phyloP scores from a whole-genome alignment of 306 rosid species.

The Datisca glomerata region DNA sequence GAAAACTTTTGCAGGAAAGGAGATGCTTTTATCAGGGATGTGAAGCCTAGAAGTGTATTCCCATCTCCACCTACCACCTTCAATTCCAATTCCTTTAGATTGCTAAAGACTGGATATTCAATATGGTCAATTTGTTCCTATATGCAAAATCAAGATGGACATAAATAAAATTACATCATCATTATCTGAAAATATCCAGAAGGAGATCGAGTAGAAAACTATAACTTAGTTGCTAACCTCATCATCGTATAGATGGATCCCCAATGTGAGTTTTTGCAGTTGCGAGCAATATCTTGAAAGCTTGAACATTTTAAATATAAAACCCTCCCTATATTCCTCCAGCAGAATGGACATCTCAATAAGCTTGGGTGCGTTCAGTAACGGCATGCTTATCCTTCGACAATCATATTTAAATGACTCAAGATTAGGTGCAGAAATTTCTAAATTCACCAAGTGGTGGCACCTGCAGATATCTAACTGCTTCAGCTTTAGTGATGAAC shows the following conservation, averaged over 20 bases:
- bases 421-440: constrained; percentile 7
- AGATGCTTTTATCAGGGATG: constrained; percentile 6
- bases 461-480: constrained; percentile 3
- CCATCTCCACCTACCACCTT: not conserved
- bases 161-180: not conserved
- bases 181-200: not conserved
- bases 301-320: not conserved
- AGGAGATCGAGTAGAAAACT: too few relatives aligned
- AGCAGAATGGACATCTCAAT: not conserved
- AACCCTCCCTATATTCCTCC: not conserved
- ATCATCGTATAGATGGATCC: too few relatives aligned
- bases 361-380: constrained; percentile 2
- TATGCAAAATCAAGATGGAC: not conserved
- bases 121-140: not conserved
- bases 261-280: constrained; percentile 1
- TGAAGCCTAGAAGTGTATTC: constrained; percentile 1
- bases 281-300: not conserved
- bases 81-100: constrained; percentile 5
- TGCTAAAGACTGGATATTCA: not conserved
- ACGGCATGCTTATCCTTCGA: not conserved
- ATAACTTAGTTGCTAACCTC: too few relatives aligned
- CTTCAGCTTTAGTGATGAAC: constrained; percentile 2
- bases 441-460: not conserved
- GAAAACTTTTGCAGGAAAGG: constrained; percentile 5
- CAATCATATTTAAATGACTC: constrained; percentile 5